Conservation (phyloP, 352 stramenopile species). For the Halophytophthora polymorphica region DNA sequence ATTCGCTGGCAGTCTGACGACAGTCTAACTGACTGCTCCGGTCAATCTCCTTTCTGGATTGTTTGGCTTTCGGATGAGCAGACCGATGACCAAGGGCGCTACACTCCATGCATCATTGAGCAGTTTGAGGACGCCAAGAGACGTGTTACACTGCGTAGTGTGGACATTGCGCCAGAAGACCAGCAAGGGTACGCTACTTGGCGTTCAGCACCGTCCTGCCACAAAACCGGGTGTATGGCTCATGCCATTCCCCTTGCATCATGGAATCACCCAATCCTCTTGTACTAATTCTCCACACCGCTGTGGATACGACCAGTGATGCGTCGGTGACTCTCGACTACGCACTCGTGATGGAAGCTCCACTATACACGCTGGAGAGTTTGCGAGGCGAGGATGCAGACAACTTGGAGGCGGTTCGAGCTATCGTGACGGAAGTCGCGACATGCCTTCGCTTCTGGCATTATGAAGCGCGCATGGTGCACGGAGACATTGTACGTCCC, state of each 20-base stretch:
- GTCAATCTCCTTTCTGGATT: background rate
- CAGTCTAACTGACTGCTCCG: no score
- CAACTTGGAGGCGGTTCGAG: constrained; percentile 24
- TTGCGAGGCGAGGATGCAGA: constrained; percentile 30
- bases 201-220: background rate
- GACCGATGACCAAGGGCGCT: constrained; percentile 16
- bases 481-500: constrained; percentile 61
- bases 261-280: constrained; percentile 6
- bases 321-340: constrained; percentile 46
- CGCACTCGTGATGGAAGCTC: constrained; percentile 51
- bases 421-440: constrained; percentile 39
- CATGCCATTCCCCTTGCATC: background rate
- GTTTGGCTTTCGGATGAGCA: background rate
- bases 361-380: constrained; percentile 45
- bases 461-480: constrained; percentile 36
- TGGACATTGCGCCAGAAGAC: constrained; percentile 36
- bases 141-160: constrained; percentile 33
- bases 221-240: no score
- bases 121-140: constrained; percentile 59
- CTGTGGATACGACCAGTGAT: constrained; percentile 30
- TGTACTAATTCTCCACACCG: constrained; percentile 20
- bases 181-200: constrained; percentile 41
- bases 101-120: constrained; percentile 17
- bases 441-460: constrained; percentile 65
- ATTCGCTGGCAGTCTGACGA: no score